These are phyloP conservation scores for Penicillium canariense DNA, from an alignment of 495 filamentous ascomycete genomes.

Conservation along the genomic window DNA sequence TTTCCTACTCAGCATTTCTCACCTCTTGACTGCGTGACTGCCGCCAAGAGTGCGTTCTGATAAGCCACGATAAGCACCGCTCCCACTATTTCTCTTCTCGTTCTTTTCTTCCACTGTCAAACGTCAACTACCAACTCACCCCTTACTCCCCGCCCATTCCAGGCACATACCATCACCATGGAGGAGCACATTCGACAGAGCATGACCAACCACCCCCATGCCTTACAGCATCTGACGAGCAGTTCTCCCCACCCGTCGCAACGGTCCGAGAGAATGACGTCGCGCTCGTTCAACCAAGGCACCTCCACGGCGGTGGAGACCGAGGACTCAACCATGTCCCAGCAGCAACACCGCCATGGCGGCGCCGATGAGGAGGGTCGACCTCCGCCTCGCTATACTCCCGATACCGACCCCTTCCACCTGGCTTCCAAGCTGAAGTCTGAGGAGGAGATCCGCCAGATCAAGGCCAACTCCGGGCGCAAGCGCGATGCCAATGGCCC, in stretches of 20 bases:
- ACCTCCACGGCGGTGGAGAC: constrained; percentile 39
- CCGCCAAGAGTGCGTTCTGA: constrained; percentile 1
- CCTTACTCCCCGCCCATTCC: constrained; percentile 2
- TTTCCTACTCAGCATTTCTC: not conserved
- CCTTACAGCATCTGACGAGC: constrained; percentile 24
- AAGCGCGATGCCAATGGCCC: constrained; percentile 60
- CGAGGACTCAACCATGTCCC: constrained; percentile 13
- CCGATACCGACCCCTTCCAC: constrained; percentile 73
- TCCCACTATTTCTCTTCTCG: not conserved
- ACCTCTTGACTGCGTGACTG: not conserved
- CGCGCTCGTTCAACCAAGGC: constrained; percentile 29
- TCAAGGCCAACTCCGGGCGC: constrained; percentile 78
- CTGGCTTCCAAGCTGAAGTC: constrained; percentile 79
- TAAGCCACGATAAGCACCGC: not conserved
- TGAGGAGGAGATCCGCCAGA: constrained; percentile 69
- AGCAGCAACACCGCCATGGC: constrained; percentile 32
- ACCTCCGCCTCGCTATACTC: constrained; percentile 55
- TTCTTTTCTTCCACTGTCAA: constrained; percentile 1
- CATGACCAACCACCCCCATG: constrained; percentile 34
- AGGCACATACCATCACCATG: constrained; percentile 22
- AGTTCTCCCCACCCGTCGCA: constrained; percentile 21
- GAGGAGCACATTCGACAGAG: constrained; percentile 42
- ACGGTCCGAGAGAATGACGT: constrained; percentile 22
- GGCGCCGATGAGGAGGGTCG: constrained; percentile 65
- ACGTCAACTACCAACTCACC: not conserved